Evolutionary conservation across 192 early-diverging fungal genomes (phyloP).

Genomic region (Lobulomyces angularis): DNA sequence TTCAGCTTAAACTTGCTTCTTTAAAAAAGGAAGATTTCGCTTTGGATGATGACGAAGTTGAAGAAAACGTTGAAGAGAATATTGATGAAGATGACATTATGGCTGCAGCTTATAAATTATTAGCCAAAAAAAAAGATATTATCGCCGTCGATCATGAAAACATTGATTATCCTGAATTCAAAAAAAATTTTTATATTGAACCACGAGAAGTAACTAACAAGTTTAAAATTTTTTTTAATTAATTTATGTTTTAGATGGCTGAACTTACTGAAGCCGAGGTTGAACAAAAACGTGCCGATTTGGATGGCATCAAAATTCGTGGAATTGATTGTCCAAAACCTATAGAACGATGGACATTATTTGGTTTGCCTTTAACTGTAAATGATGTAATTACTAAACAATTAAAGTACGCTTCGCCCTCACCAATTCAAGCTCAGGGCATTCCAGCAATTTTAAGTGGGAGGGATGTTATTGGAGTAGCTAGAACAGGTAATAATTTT

Average conservation of each 20-base stretch:
- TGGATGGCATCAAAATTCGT: slow-evolving; percentile 89
- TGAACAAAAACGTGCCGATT: slow-evolving; percentile 63
- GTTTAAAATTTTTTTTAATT: no score
- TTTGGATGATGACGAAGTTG: not conserved
- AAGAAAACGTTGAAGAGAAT: slow-evolving; percentile 9
- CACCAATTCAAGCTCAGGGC: slow-evolving; percentile 81
- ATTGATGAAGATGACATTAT: slow-evolving; percentile 28
- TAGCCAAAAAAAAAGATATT: slow-evolving; percentile 83
- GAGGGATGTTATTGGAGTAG: slow-evolving; percentile 88
- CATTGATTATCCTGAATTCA: slow-evolving; percentile 75
- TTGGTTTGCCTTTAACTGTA: slow-evolving; percentile 64
- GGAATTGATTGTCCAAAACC: slow-evolving; percentile 88
- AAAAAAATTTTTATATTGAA: slow-evolving; percentile 91
- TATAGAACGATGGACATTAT: slow-evolving; percentile 85
- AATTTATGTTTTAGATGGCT: no score
- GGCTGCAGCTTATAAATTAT: slow-evolving; percentile 56
- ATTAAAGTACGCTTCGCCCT: slow-evolving; percentile 72
- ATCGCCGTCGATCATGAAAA: slow-evolving; percentile 72
- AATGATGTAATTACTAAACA: slow-evolving; percentile 62
- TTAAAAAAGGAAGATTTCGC: not conserved
- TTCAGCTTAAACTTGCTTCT: not conserved
- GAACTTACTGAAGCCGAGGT: slow-evolving; percentile 73
- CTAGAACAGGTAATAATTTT: slow-evolving; percentile 54
- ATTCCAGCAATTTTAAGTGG: slow-evolving; percentile 95
- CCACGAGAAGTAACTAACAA: no score